Conservation (phyloP, 345 rosid genomes). For the Aurinia saxatilis region DNA sequence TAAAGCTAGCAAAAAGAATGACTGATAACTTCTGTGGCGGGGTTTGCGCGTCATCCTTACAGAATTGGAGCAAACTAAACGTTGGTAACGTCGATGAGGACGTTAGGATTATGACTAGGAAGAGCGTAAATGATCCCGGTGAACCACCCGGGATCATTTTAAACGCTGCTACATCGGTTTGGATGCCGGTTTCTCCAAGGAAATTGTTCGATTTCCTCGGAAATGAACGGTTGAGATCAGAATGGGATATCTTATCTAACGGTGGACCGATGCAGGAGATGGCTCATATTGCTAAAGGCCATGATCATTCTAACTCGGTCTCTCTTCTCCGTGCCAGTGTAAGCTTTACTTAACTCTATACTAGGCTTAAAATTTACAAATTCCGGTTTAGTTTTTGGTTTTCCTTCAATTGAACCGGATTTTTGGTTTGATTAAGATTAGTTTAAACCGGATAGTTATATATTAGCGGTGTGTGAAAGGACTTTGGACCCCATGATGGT, state of each 20-base stretch:
- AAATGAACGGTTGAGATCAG: constrained; percentile 74
- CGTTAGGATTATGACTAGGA: constrained; percentile 86
- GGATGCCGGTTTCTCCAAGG: constrained; percentile 78
- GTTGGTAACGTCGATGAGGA: constrained; percentile 69
- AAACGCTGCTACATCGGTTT: constrained; percentile 91
- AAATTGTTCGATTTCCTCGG: constrained; percentile 75
- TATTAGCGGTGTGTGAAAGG: constrained; percentile 7
- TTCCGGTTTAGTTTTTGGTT: background rate
- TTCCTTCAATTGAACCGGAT: background rate
- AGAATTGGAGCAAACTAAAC: constrained; percentile 80
- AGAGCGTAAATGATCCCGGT: constrained; percentile 78
- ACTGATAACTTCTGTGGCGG: constrained; percentile 92
- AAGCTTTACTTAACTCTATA: constrained; percentile 15
- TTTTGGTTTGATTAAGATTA: background rate
- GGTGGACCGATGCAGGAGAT: constrained; percentile 98
- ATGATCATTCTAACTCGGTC: constrained; percentile 90
- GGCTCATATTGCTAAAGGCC: constrained; percentile 95
- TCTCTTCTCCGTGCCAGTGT: constrained; percentile 89
- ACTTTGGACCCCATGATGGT: constrained; percentile 24
- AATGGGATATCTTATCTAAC: constrained; percentile 97
- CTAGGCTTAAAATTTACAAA: too few relatives aligned
- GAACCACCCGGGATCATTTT: constrained; percentile 90
- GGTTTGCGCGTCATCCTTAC: constrained; percentile 80
- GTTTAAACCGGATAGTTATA: background rate
- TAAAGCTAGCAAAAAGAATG: constrained; percentile 90